Conservation (phyloP, 495 filamentous ascomycete genomes). For the Xylaria bambusicola region DNA sequence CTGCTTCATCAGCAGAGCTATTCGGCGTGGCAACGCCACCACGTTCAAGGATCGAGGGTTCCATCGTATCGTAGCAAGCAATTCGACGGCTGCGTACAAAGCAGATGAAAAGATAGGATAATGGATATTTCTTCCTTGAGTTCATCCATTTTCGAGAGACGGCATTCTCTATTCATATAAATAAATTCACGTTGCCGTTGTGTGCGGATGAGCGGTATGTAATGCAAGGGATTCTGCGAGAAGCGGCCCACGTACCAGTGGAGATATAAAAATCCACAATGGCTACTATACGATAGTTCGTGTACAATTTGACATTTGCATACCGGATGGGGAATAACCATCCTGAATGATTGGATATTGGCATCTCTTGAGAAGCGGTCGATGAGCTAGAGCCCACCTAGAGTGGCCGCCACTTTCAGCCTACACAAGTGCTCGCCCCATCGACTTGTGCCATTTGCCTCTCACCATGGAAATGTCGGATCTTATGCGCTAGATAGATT, state of each 20-base stretch:
- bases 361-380: no score
- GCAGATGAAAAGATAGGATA: background rate
- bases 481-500: no score
- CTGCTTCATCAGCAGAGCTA: slow-evolving; percentile 16
- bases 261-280: background rate
- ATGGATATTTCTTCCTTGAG: background rate
- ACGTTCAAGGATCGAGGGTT: slow-evolving; percentile 13
- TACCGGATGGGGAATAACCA: slow-evolving; percentile 4
- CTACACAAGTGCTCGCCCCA: no score
- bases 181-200: no score
- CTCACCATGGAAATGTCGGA: no score
- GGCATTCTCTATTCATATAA: background rate
- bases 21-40: slow-evolving; percentile 10
- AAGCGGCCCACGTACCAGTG: background rate
- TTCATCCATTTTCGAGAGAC: background rate
- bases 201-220: no score
- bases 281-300: background rate
- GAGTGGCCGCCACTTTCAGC: no score
- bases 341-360: background rate
- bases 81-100: background rate
- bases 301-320: slow-evolving; percentile 18
- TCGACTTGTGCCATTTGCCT: no score
- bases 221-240: background rate
- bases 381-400: no score
- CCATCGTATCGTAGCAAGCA: slow-evolving; percentile 8